Percentiles rank a stretch among this genome's conserved stretches.
phyloP scores from a whole-genome alignment of 257 asterid species.

The Jasminum sambac region DNA sequence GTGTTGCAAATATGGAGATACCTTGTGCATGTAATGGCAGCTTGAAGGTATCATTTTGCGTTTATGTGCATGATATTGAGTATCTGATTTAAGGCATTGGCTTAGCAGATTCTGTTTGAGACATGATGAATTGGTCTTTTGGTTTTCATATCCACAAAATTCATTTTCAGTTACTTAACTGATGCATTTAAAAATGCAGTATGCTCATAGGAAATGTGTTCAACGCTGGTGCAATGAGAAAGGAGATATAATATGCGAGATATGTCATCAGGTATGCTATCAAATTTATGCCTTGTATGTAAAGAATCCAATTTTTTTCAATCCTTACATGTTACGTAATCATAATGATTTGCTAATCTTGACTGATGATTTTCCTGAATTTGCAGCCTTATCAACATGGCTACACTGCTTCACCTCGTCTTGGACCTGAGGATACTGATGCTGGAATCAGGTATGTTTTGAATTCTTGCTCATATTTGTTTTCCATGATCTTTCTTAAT shows the following conservation, averaged over 20 bases:
- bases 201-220: slow-evolving; percentile 50
- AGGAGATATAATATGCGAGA: slow-evolving; percentile 54
- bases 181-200: slow-evolving; percentile 27
- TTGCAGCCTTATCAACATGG: slow-evolving; percentile 51
- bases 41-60: slow-evolving; percentile 36
- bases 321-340: background rate
- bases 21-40: slow-evolving; percentile 57
- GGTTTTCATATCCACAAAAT: background rate
- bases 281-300: background rate
- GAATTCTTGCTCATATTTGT: background rate
- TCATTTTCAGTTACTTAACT: background rate
- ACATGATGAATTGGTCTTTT: background rate
- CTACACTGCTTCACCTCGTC: slow-evolving; percentile 49
- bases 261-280: slow-evolving; percentile 45
- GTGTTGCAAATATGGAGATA: slow-evolving; percentile 36
- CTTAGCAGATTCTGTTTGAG: background rate
- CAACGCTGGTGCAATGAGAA: slow-evolving; percentile 61
- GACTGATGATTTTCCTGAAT: background rate
- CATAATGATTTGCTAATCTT: background rate
- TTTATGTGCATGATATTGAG: background rate
- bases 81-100: background rate
- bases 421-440: slow-evolving; percentile 38
- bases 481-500: background rate
- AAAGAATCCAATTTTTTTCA: background rate
- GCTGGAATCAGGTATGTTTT: slow-evolving; percentile 40